These are phyloP conservation scores for Diaporthe sp. DNA, from an alignment of 2,329 filamentous ascomycete species.

Conservation along the genomic window DNA sequence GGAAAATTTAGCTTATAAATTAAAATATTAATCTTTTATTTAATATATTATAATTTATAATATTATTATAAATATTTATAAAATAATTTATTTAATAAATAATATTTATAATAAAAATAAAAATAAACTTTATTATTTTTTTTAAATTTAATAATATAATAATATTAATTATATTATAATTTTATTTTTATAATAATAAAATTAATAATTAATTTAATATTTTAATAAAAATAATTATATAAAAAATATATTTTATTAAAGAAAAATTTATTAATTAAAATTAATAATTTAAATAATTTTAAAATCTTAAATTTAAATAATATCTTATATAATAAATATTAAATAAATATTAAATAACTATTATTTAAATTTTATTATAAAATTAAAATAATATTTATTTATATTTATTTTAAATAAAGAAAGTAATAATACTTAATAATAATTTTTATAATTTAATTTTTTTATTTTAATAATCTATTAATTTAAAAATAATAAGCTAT, in stretches of 20 bases:
- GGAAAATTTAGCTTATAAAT: background rate
- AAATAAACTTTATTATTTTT: background rate
- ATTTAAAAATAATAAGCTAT: too few species aligned
- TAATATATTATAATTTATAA: too few species aligned
- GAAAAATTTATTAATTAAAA: background rate
- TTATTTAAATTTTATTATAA: constrained; percentile 3
- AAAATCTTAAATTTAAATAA: background rate
- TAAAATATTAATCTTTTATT: too few species aligned
- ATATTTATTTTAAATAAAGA: too few species aligned
- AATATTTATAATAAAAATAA: background rate
- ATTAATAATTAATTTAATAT: background rate
- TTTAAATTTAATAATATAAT: background rate
- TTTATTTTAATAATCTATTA: too few species aligned
- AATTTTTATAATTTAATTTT: too few species aligned
- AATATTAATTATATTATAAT: background rate
- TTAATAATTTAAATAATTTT: background rate
- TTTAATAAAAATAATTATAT: background rate
- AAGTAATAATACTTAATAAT: too few species aligned
- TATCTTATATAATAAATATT: background rate
- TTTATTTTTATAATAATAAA: background rate
- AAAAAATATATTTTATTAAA: background rate
- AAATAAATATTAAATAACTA: background rate
- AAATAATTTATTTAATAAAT: background rate
- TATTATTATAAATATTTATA: background rate
- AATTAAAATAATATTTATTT: background rate